These are phyloP conservation scores for Tulasnella sp. DNA, from an alignment of 768 basidiomycete genomes.

Conservation along the genomic window DNA sequence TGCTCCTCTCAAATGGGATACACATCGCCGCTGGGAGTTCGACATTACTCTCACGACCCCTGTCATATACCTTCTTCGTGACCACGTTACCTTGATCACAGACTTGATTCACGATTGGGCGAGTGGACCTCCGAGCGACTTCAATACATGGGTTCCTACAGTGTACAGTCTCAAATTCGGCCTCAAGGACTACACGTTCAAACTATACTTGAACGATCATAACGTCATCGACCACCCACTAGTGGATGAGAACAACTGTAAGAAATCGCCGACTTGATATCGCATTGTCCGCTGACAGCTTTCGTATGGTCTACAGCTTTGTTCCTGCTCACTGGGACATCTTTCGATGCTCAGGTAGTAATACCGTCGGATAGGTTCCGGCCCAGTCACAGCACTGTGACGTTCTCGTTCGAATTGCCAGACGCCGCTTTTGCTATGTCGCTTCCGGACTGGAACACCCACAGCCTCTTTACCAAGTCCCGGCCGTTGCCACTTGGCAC, in stretches of 20 bases:
- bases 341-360: slow-evolving; percentile 39
- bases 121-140: slow-evolving; percentile 70
- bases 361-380: slow-evolving; percentile 66
- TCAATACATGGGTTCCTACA: slow-evolving; percentile 74
- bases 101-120: slow-evolving; percentile 92
- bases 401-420: slow-evolving; percentile 53
- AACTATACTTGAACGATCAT: slow-evolving; percentile 85
- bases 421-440: slow-evolving; percentile 49
- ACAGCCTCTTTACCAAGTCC: slow-evolving; percentile 53
- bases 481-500: slow-evolving; percentile 54
- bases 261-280: slow-evolving; percentile 17
- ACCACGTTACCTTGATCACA: slow-evolving; percentile 89
- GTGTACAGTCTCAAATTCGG: slow-evolving; percentile 61
- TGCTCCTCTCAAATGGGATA: slow-evolving; percentile 74
- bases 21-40: slow-evolving; percentile 66
- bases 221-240: slow-evolving; percentile 91
- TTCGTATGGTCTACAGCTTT: slow-evolving; percentile 45
- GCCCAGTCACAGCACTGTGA: slow-evolving; percentile 54
- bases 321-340: slow-evolving; percentile 51
- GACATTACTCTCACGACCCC: slow-evolving; percentile 63
- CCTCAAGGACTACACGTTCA: slow-evolving; percentile 65
- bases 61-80: slow-evolving; percentile 67
- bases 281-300: not conserved
- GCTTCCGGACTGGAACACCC: slow-evolving; percentile 84
- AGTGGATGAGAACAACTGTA: slow-evolving; percentile 76